Conservation (phyloP, 202 grass and related monocot species). For the Brachypodium distachyon region DNA sequence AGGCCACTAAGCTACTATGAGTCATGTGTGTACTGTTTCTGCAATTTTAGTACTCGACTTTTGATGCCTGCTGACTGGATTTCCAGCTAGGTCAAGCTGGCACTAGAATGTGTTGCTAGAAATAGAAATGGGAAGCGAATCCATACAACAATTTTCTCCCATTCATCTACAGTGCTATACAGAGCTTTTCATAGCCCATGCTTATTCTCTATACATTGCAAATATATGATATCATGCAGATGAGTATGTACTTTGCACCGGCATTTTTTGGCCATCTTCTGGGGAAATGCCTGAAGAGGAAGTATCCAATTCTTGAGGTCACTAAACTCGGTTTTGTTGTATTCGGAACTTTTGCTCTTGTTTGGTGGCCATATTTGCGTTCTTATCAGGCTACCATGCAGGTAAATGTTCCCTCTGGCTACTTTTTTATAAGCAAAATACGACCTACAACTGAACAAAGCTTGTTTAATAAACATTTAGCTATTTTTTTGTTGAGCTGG, state of each 20-base stretch:
- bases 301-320: constrained; percentile 58
- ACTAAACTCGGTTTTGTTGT: constrained; percentile 71
- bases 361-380: constrained; percentile 94
- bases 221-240: constrained; percentile 43
- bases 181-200: not conserved
- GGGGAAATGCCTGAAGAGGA: constrained; percentile 67
- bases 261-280: constrained; percentile 89
- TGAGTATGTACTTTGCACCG: constrained; percentile 90
- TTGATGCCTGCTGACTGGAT: not conserved
- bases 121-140: not conserved
- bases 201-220: not conserved
- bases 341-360: constrained; percentile 69
- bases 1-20: not conserved
- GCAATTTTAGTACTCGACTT: not conserved
- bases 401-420: constrained; percentile 33
- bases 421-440: not conserved
- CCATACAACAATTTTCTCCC: too few species aligned
- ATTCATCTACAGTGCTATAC: too few species aligned
- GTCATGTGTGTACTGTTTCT: not conserved
- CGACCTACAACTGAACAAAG: not conserved
- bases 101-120: not conserved
- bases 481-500: not conserved
- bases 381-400: constrained; percentile 60
- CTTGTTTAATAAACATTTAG: not conserved
- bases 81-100: not conserved